phyloP scores from a whole-genome alignment of 2,329 filamentous ascomycete genomes.

The Microcyclospora tardicrescens region DNA sequence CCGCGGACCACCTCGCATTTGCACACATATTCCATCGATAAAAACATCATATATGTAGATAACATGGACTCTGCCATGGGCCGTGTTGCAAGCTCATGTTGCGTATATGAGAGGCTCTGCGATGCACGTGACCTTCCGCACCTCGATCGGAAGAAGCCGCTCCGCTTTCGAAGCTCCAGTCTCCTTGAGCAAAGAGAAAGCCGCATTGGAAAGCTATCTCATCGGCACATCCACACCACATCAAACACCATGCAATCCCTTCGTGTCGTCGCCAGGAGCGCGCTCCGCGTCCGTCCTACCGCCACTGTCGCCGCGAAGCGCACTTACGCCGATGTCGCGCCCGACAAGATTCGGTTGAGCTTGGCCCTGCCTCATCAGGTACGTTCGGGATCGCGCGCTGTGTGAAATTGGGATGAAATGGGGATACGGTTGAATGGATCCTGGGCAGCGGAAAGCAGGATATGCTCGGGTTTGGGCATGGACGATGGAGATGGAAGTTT shows the following conservation, averaged over 20 bases:
- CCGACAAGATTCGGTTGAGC: constrained; percentile 80
- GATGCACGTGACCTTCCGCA: neutral
- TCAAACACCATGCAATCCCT: constrained; percentile 71
- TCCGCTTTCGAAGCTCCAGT: neutral
- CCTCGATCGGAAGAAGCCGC: neutral
- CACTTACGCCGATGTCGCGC: constrained; percentile 58
- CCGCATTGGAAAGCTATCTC: too few relatives aligned
- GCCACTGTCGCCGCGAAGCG: constrained; percentile 70
- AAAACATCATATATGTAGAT: neutral
- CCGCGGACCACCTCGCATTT: too few relatives aligned
- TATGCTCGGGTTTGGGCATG: neutral
- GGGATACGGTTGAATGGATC: neutral
- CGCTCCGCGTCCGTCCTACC: constrained; percentile 69
- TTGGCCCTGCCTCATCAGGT: constrained; percentile 97
- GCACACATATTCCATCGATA: too few relatives aligned
- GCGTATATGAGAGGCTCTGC: neutral
- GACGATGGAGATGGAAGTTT: neutral
- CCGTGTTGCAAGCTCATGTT: neutral
- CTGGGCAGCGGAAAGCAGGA: neutral
- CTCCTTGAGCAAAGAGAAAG: neutral
- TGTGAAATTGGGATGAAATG: neutral
- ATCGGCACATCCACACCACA: too few relatives aligned
- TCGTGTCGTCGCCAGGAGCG: constrained; percentile 70
- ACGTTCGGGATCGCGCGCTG: constrained; percentile 31
- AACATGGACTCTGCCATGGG: neutral